Evolutionary conservation across 1,139 yeast genomes (phyloP).

Genomic region (Zygosaccharomyces sapae): DNA sequence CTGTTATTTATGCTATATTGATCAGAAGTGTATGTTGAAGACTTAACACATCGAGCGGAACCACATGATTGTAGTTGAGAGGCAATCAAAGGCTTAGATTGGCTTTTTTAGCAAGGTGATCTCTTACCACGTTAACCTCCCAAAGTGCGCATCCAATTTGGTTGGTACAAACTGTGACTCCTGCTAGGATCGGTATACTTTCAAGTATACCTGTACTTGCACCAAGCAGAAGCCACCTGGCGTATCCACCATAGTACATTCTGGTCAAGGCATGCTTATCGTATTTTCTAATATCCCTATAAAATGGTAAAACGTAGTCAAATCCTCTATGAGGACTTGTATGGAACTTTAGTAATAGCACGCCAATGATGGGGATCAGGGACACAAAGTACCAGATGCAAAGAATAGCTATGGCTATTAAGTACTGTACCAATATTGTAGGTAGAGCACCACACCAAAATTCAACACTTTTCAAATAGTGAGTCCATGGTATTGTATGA

Average conservation of each 20-base stretch:
- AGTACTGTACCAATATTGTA: neutral
- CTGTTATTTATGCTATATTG: too few relatives aligned
- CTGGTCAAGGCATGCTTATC: constrained; percentile 6
- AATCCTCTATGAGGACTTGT: constrained; percentile 16
- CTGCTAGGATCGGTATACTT: constrained; percentile 16
- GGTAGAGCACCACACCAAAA: constrained; percentile 7
- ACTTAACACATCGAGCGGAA: neutral
- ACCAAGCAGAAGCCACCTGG: constrained; percentile 18
- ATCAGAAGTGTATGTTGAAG: too few relatives aligned
- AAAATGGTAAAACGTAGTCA: constrained; percentile 15
- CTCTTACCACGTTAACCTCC: constrained; percentile 11
- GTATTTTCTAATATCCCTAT: constrained; percentile 9
- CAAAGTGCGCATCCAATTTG: constrained; percentile 18
- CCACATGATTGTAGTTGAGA: neutral
- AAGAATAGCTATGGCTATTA: neutral
- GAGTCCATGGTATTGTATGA: neutral
- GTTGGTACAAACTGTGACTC: constrained; percentile 14
- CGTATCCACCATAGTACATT: constrained; percentile 14
- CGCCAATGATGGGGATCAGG: constrained; percentile 16
- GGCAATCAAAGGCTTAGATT: neutral
- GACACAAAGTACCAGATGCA: constrained; percentile 8
- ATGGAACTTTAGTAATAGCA: constrained; percentile 9
- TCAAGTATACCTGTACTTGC: constrained; percentile 14
- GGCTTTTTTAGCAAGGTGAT: neutral
- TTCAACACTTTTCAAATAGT: constrained; percentile 2